Base-by-base conservation (phyloP, 2,329 filamentous ascomycete species). In the Fusarium euwallaceae region DNA sequence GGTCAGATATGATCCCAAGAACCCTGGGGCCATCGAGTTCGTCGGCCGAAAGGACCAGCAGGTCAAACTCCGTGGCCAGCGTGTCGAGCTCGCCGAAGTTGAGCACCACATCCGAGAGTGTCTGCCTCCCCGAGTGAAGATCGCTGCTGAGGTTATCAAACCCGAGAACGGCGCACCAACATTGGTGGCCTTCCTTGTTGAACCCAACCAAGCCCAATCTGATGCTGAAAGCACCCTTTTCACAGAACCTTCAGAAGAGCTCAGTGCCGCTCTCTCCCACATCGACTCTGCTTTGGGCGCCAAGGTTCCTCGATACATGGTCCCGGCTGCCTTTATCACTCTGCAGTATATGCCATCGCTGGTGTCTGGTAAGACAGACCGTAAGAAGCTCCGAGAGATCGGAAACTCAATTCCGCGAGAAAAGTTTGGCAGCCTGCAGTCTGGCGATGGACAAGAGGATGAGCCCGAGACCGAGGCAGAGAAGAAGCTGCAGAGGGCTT, bases 61-160 rank as follows among this genome's bases (percentile, higher is more conserved):
- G 79, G 88, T 92, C 63, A 93, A 94, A 81, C 82, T 93, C 29
- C 85, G 87, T 17, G 93, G 93, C 39, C 91, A 89, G 73, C 36
- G 56, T n/a, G 56, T 59, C 16, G 36, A 59, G 22, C 56, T 91
- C 36, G 84, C 85, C 6, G 87, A 58, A 88, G 86, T 88, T 14
- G 87, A 88, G 74, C 84, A 86, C 68, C 84, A 88, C 70, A 83
- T 88, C 67, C 80, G 81, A 10, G 79, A 82, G 56, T 43, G 65
- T 55, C 73, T 88, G 22, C 84, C 85, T 0, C 69, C 80, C 0
- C 81, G 81, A 2, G 83, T 82, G 3, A 83, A 82, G 45, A 84
- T 87, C 1, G 84, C 56, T 27, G 22, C 55, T n/a, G 55, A 37
- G 34, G 55, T 58, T 39, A 86, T 87, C 71, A 84, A n/a, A 80